Evolutionary conservation across 768 basidiomycete genomes (phyloP), one percentile per base, ranked within the genome.

Genomic region (Thelephora aurantiotincta): DNA sequence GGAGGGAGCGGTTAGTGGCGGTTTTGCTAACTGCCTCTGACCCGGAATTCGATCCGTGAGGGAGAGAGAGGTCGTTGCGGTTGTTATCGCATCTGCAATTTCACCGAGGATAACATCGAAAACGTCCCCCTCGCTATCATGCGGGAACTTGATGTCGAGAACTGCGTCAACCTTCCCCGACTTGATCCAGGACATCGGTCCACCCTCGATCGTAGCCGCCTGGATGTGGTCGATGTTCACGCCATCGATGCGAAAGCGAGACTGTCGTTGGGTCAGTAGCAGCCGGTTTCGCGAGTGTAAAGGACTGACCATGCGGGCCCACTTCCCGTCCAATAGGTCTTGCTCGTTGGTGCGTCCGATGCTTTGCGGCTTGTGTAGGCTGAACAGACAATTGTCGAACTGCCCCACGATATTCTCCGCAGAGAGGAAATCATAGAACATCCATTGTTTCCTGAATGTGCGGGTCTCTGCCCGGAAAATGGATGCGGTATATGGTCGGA

Each of bases 391-490:
- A 59, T 97, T 97, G 61, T 99, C 96, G 52, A 91, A 88, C 61
- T 99, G 96, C 3, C 96, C 96, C 7, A 96, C 94, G 36, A 98
- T 84, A 53, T 85, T 88, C 59, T 97, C 93, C 0, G 96, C 93
- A 44, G 59, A 61, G 50, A 98, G 65, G 53, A 98, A 80, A 63
- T 99, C 96, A 62, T 93, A 93, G 63, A 96, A 96, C 34, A 94
- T 55, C 91, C 91, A 98, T 57, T 85, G 80, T 62, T 96, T 97
- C 48, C 96, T 72, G 53, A 98, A 77, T 23, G 70, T 73, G 11
- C 75, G 73, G 33, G 97, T 74, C 55, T 90, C 85, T 20, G 96
- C 96, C 50, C 85, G 82, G 68, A 98, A 99, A 44, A 99, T 90
- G 6, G 86, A 90, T 11, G 85, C 80, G 0, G 83, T 90, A 60